Evolutionary conservation across 768 basidiomycete species (phyloP).

Genomic region (Calocera cornea): DNA sequence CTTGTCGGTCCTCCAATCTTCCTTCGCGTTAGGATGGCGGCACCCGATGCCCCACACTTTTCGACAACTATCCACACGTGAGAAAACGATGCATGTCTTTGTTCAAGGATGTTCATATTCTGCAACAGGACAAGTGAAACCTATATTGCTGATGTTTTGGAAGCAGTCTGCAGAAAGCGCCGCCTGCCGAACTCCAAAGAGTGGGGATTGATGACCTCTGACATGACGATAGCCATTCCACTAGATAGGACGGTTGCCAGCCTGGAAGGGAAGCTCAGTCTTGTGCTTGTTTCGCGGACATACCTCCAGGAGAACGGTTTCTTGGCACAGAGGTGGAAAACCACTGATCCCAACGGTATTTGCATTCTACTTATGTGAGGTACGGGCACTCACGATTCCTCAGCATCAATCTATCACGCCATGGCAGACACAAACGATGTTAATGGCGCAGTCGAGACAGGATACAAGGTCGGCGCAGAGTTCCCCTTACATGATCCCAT

Average conservation of each 20-base stretch:
- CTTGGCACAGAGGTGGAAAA: slow-evolving; percentile 52
- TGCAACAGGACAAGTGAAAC: slow-evolving; percentile 61
- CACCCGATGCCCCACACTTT: slow-evolving; percentile 62
- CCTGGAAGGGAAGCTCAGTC: slow-evolving; percentile 72
- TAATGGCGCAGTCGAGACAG: slow-evolving; percentile 23
- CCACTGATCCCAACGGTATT: slow-evolving; percentile 85
- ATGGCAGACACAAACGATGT: background rate
- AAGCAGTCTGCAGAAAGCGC: slow-evolving; percentile 61
- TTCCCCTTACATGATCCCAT: background rate
- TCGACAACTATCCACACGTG: slow-evolving; percentile 87
- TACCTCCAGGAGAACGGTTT: slow-evolving; percentile 62
- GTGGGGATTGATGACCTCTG: slow-evolving; percentile 64
- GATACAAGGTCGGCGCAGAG: slow-evolving; percentile 56
- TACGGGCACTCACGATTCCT: background rate
- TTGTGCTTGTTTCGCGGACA: slow-evolving; percentile 65
- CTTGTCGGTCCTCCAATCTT: slow-evolving; percentile 58
- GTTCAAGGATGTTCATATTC: background rate
- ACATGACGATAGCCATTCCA: slow-evolving; percentile 65
- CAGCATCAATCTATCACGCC: background rate
- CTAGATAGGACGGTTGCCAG: slow-evolving; percentile 94
- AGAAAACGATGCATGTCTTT: slow-evolving; percentile 21
- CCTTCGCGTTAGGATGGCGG: slow-evolving; percentile 66
- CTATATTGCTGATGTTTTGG: slow-evolving; percentile 94
- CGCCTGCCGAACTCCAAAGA: slow-evolving; percentile 56
- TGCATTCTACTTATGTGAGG: background rate